Conservation (phyloP, 2,329 filamentous ascomycete genomes). For the Pseudophaeomoniella oleicola region DNA sequence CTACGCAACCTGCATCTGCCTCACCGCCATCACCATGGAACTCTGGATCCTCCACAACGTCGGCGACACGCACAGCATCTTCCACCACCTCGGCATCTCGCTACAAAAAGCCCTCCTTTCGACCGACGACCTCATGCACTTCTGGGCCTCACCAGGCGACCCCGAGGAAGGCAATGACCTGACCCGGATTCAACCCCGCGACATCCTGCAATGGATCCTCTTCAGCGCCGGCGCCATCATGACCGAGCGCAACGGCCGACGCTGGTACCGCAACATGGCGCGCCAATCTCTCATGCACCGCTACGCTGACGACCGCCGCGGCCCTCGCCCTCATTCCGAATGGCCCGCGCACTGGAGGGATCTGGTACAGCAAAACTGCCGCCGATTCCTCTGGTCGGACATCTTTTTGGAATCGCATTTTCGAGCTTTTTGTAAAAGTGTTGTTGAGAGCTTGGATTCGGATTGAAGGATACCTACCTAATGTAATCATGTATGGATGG, state of each 20-base stretch:
- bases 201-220: not conserved
- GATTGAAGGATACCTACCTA: no score
- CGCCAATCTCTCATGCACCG: not conserved
- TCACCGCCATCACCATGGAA: not conserved
- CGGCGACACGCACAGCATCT: not conserved
- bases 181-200: no score
- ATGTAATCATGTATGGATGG: no score
- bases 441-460: no score
- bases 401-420: not conserved
- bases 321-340: no score
- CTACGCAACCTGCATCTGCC: not conserved
- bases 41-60: not conserved
- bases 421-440: not conserved
- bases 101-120: not conserved
- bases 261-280: not conserved
- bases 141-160: no score
- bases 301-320: no score
- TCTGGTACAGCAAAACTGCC: not conserved
- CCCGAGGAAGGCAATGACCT: no score
- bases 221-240: not conserved
- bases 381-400: not conserved
- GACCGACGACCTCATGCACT: not conserved
- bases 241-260: not conserved
- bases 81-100: not conserved
- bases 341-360: not conserved